Percentiles rank a stretch among this genome's conserved stretches.
These are phyloP conservation scores for Fusarium sp. DNA, from an alignment of 2,329 filamentous ascomycete genomes.

Conservation along the genomic window DNA sequence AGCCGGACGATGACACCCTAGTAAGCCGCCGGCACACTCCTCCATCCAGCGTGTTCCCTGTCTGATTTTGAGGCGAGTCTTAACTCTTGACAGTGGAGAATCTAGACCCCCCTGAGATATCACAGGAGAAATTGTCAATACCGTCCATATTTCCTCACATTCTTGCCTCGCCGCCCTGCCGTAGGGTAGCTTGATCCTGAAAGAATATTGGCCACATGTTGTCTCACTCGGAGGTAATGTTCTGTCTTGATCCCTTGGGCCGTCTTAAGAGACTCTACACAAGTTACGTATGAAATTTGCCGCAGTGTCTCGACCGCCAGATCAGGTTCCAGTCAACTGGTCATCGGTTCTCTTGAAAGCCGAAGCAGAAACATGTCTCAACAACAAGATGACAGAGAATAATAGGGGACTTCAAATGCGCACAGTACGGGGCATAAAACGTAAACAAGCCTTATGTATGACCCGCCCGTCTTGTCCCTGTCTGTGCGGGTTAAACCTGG, in stretches of 20 bases:
- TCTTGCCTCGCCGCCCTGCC: constrained; percentile 7
- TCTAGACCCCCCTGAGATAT: constrained; percentile 31
- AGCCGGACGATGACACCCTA: constrained; percentile 21
- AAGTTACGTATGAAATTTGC: constrained; percentile 6
- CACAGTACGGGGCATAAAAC: constrained; percentile 30
- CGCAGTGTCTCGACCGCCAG: not conserved
- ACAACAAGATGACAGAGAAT: not conserved
- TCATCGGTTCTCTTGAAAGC: constrained; percentile 4
- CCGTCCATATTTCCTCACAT: constrained; percentile 15
- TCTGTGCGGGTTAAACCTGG: constrained; percentile 32
- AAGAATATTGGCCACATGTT: constrained; percentile 6
- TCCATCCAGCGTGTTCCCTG: not conserved
- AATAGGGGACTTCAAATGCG: constrained; percentile 1
- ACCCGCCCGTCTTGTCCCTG: constrained; percentile 36
- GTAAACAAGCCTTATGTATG: constrained; percentile 46
- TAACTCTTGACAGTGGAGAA: constrained; percentile 24
- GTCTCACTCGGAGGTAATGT: constrained; percentile 26
- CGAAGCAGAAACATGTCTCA: constrained; percentile 34
- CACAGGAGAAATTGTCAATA: constrained; percentile 21
- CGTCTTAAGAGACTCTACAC: constrained; percentile 7
- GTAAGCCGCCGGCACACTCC: constrained; percentile 18
- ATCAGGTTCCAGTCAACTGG: not conserved
- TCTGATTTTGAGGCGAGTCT: constrained; percentile 7
- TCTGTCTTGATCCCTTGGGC: constrained; percentile 22
- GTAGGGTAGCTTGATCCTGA: constrained; percentile 4